Percentiles rank a stretch among this genome's conserved stretches.
phyloP scores from a whole-genome alignment of 352 stramenopile genomes.

The Globisporangium radiosum region DNA sequence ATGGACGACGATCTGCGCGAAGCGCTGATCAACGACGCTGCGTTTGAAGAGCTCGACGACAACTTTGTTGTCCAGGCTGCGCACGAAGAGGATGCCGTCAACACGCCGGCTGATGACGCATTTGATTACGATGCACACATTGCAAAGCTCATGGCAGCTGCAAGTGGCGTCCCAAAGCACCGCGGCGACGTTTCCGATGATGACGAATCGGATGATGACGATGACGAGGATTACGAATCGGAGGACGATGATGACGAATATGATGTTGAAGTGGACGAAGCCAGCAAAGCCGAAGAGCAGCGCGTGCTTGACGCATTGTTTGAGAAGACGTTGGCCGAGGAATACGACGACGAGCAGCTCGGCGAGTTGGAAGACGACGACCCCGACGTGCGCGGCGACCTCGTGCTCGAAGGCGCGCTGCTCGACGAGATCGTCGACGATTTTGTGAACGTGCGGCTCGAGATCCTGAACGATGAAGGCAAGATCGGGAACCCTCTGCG shows the following conservation, averaged over 20 bases:
- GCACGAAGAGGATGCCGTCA: conserved; percentile 25
- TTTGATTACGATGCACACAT: conserved; percentile 94
- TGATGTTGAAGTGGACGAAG: conserved; percentile 28
- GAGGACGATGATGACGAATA: conserved; percentile 43
- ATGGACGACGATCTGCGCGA: conserved; percentile 86
- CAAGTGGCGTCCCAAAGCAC: conserved; percentile 64
- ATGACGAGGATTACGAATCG: conserved; percentile 53
- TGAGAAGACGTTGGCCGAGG: conserved; percentile 72
- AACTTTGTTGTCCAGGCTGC: conserved; percentile 87
- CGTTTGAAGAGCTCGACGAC: conserved; percentile 88
- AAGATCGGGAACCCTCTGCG: conserved; percentile 74
- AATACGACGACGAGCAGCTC: conserved; percentile 78
- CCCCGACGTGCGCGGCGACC: conserved; percentile 59
- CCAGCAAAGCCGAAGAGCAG: conserved; percentile 65
- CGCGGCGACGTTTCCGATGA: conserved; percentile 61
- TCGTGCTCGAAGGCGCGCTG: conserved; percentile 62
- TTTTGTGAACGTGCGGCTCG: conserved; percentile 57
- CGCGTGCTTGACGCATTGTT: conserved; percentile 87
- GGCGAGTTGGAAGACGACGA: conserved; percentile 76
- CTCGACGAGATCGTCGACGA: conserved; percentile 72
- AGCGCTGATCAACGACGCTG: conserved; percentile 74
- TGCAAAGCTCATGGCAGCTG: conserved; percentile 87
- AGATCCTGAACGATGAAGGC: conserved; percentile 67
- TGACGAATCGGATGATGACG: conserved; percentile 44
- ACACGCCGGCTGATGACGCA: conserved; percentile 23